phyloP scores from a whole-genome alignment of 2,329 filamentous ascomycete genomes.

The Colletotrichum sp. region DNA sequence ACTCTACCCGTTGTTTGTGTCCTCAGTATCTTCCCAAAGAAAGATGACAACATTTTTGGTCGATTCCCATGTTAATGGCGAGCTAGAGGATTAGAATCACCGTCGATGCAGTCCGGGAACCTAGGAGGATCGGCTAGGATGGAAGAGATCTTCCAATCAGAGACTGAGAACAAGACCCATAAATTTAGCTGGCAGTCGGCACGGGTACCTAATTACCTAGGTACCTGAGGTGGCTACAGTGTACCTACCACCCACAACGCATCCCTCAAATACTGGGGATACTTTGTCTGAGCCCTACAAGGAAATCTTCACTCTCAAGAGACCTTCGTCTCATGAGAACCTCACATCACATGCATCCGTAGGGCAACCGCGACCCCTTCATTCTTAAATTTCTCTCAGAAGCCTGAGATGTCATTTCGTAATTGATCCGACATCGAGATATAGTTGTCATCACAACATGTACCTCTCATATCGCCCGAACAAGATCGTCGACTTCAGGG shows the following conservation, averaged over 20 bases:
- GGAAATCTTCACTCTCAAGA: slow-evolving; percentile 6
- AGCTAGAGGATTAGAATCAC: background rate
- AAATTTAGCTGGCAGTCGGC: background rate
- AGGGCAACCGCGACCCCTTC: background rate
- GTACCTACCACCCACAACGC: background rate
- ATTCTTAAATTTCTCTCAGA: background rate
- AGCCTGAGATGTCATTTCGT: background rate
- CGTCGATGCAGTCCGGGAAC: background rate
- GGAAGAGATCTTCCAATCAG: background rate
- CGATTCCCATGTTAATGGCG: background rate
- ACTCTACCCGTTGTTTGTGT: background rate
- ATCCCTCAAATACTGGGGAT: background rate
- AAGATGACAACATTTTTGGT: background rate
- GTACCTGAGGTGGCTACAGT: background rate
- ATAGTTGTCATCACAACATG: slow-evolving; percentile 4
- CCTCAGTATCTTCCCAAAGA: background rate
- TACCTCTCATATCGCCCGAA: background rate
- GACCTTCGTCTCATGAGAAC: background rate
- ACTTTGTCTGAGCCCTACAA: background rate
- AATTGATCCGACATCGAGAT: background rate
- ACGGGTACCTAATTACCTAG: background rate
- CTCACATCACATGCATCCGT: background rate
- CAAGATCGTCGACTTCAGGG: slow-evolving; percentile 7
- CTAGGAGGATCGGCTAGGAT: background rate
- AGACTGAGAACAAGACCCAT: background rate